These are phyloP conservation scores for Galerina marginata DNA, from an alignment of 768 basidiomycete species.

Conservation along the genomic window DNA sequence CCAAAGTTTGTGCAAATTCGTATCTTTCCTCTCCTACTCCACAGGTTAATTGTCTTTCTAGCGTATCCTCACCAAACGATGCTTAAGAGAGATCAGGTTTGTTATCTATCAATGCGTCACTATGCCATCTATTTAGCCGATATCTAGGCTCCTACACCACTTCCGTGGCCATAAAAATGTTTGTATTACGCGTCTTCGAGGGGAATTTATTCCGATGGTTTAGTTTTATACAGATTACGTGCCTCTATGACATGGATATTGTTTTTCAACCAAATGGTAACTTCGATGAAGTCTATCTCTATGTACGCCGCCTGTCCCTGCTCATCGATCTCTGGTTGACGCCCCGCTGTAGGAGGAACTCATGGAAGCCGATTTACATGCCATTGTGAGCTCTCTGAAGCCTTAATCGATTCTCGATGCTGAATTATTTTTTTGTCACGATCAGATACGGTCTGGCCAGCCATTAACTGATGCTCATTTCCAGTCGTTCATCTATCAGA, in stretches of 20 bases:
- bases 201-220: conserved; percentile 17
- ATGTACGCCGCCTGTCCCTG: conserved; percentile 46
- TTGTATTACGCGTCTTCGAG: conserved; percentile 27
- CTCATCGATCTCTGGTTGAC: not conserved
- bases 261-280: conserved; percentile 90
- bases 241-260: conserved; percentile 98
- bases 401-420: not conserved
- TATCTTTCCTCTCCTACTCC: not conserved
- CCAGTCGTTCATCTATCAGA: conserved; percentile 98
- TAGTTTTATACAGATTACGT: conserved; percentile 74
- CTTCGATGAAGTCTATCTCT: conserved; percentile 96
- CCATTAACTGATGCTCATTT: conserved; percentile 91
- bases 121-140: conserved; percentile 14
- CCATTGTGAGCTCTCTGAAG: conserved; percentile 69
- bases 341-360: conserved; percentile 84
- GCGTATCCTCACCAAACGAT: conserved; percentile 96
- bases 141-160: conserved; percentile 84
- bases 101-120: conserved; percentile 25
- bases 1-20: conserved; percentile 58
- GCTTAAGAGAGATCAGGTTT: conserved; percentile 91
- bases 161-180: conserved; percentile 99
- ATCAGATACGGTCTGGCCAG: conserved; percentile 83
- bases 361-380: conserved; percentile 99
- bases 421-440: conserved; percentile 3
- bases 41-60: conserved; percentile 32